Evolutionary conservation across 179 eudicot genomes (phyloP), one percentile per base, ranked within the genome.

Genomic region (Carnegiea gigantea): DNA sequence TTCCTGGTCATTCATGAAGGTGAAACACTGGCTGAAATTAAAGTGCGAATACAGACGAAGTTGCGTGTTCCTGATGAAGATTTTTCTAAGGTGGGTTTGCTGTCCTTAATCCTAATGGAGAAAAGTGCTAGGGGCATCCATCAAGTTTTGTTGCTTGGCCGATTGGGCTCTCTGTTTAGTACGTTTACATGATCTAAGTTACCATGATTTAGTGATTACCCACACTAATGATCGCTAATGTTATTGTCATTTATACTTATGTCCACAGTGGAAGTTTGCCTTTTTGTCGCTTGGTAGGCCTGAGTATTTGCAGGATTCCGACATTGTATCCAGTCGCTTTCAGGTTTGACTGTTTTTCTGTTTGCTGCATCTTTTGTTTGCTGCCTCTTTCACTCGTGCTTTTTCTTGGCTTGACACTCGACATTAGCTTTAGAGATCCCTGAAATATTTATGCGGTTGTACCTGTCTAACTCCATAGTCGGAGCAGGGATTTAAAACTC

Each of bases 191-290:
- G 44, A 36, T 70, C 26, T 14, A 17, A 70, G 43, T 36, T 33
- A 21, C n/a, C 13, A 49, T 24, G 3, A 10, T 67, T 23, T 23
- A 68, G 51, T 43, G 24, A 24, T 59, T 48, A 18, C 0, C 36
- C 44, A 53, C 20, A 13, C 70, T n/a, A 44, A 28, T 83, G 38
- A 36, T 54, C 70, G 24, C 54, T 64, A 24, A 62, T 9, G 20
- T 57, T 15, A 67, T 64, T 12, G 28, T 11, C 53, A 26, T 77
- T 11, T 51, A 17, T 18, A 10, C 49, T 79, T 62, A 49, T 43
- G n/a, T 83, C 36, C 46, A 71, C 91, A 95, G 98, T 94, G 98
- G 98, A 94, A 91, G 75, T 92, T 92, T 83, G 98, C 97, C 9
- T 91, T 91, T 83, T 68, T 90, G 74, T 90, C 95, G 33, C 75